A percentile compares a stretch with the other conserved stretches of the same genome.
Evolutionary conservation across 169 alveolate genomes (phyloP).

Genomic region (Cryptosporidium canis): DNA sequence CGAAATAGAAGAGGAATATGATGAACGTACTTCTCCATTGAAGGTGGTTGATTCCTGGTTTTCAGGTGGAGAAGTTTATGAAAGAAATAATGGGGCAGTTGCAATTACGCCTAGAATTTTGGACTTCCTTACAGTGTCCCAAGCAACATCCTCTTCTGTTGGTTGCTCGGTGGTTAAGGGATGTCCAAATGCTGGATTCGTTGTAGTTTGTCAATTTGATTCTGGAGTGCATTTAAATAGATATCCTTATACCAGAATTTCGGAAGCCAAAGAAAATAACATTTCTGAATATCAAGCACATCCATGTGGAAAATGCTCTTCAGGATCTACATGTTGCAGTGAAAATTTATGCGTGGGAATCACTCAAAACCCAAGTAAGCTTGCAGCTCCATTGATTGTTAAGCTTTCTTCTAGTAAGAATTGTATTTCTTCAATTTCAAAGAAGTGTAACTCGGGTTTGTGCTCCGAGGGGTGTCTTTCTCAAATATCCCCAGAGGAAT

Average conservation of each 20-base stretch:
- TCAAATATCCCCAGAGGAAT: slow-evolving; percentile 47
- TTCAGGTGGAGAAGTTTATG: slow-evolving; percentile 51
- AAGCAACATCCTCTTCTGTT: slow-evolving; percentile 59
- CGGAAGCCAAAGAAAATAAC: background rate
- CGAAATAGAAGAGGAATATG: slow-evolving; percentile 32
- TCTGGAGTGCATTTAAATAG: slow-evolving; percentile 47
- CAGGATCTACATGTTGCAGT: slow-evolving; percentile 72
- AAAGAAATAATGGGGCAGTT: slow-evolving; percentile 32
- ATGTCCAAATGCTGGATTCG: slow-evolving; percentile 69
- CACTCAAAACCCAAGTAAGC: slow-evolving; percentile 41
- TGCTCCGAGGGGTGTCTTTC: slow-evolving; percentile 45
- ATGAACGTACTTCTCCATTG: slow-evolving; percentile 37
- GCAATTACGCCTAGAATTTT: slow-evolving; percentile 56
- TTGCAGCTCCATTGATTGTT: slow-evolving; percentile 56
- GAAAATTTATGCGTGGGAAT: slow-evolving; percentile 59
- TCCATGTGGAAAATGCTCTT: slow-evolving; percentile 67
- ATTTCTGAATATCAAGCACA: slow-evolving; percentile 35
- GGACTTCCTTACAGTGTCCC: slow-evolving; percentile 56
- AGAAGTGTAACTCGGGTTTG: slow-evolving; percentile 36
- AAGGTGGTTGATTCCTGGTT: slow-evolving; percentile 58
- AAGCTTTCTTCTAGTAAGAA: slow-evolving; percentile 24
- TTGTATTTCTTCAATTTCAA: slow-evolving; percentile 32
- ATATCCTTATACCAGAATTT: slow-evolving; percentile 24
- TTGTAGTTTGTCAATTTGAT: slow-evolving; percentile 68
- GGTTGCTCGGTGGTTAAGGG: slow-evolving; percentile 68